Base-by-base conservation (phyloP, 148 eudicot species). In the Rhododendron kiyosumense region DNA sequence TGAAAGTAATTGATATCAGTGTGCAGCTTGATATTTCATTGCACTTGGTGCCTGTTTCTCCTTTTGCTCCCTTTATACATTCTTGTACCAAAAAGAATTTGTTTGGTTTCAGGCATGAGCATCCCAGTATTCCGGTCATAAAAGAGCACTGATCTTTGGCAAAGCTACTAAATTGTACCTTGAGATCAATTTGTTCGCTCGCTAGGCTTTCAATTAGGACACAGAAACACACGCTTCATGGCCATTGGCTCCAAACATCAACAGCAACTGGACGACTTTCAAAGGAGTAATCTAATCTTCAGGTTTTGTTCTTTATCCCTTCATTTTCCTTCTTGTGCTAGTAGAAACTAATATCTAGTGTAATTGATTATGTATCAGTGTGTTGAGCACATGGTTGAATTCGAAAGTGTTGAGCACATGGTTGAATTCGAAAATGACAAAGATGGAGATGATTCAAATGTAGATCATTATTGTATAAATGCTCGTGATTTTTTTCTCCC, bases 191-290 rank as follows among this genome's bases (percentile, higher is more conserved):
- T 79, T 97, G 98, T 88, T 93, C 94, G 30, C 94, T 95, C 84
- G 87, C 98, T 80, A 95, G 89, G 85, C 91, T 95, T 78, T 97
- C 98, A 69, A 91, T 92, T 89, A 89, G 90, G 88, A 89, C 98
- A 41, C 95, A 96, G 79, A 97, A 86, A 90, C 92, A 97, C 85
- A 97, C 95, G 36, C 85, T 97, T 69, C 96, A 95, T 89, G 99
- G 99, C 83, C 97, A 86, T 92, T 97, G 98, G 99, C 98, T 95
- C 80, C 99, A 97, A 92, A 97, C 98, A 80, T 95, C 99, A 80
- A 94, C 99, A 69, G 95, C 98, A 82, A 97, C 99, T 57, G 98
- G 99, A 73, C 91, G 98, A 63, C 96, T 97, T 81, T 93, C 99
- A 83, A 94, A 93, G 96, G 99, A 97, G 92, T 98, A 97, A 88